Evolutionary conservation across 192 early-diverging fungal genomes (phyloP), one percentile per base, ranked within the genome.

Genomic region (Radiomyces spectabilis): DNA sequence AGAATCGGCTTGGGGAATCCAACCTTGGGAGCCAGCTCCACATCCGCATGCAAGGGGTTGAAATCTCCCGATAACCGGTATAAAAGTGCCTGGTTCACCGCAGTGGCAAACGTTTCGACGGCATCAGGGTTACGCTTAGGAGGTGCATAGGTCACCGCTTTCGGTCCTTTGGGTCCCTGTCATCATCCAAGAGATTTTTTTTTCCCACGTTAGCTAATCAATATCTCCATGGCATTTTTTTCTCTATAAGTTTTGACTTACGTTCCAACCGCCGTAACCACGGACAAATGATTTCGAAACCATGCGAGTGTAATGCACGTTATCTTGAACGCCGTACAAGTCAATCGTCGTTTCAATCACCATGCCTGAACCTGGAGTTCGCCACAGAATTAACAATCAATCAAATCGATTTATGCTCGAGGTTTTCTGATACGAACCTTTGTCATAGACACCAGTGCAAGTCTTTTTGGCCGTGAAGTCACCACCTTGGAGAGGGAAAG

Each of bases 41-140:
- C 76, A 60, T 89, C 87, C 21, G 81, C 82, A 63, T 88, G 86
- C 37, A 88, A 61, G 2, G 85, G 85, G 59, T 88, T 88, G 58
- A 83, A 88, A 52, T 88, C 86, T 24, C 82, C 87, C 12, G 80
- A 85, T n/a, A 89, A 61, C 44, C 87, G 74, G 62, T 89, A 89
- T 3, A 87, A 46, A 21, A 87, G 63, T 4, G 87, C 87, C 55
- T 85, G 79, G 18, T 79, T 72, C 3, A 66, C 43, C 38, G 33
- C 53, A n/a, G 82, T 79, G 49, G 65, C 50, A 47, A 61, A 65
- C 16, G 59, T 58, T 24, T 74, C 64, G 4, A 74, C 60, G 18
- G 69, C 67, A 63, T 89, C 84, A 15, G 85, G 79, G 21, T 55
- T 68, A 47, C 80, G 79, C 48, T 80, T 71, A 41, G 78, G 86